Base-by-base conservation (phyloP, 2,329 filamentous ascomycete genomes). In the Curvularia sp. region DNA sequence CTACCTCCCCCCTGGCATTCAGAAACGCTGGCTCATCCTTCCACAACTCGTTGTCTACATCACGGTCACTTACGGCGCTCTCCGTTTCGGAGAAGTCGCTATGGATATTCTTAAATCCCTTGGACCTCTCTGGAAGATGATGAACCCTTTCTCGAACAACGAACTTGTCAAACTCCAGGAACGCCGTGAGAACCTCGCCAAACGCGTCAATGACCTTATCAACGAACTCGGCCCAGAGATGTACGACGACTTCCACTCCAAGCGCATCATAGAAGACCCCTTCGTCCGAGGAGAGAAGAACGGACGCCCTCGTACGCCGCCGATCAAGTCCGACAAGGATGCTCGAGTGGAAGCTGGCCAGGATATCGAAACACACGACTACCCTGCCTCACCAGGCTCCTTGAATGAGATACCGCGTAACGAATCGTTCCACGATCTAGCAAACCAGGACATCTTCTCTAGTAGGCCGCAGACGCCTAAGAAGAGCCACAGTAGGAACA, bases 51-150 rank as follows among this genome's bases (percentile, higher is more conserved):
- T 92, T 48, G 81, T 96, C 65, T 97, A 97, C 82, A 90, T 93
- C 5, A 85, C 88, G 24, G 90, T 97, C 68, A 97, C 93, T 0
- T 97, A 96, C 76, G 93, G 93, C 4, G 92, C 95, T 6, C 87
- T 99, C 52, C 89, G 95, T 10, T 96, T 98, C 66, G 95, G 95
- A 47, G 95, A 99, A 79, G 89, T 96, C n/a, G 95, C 94, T 52
- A 97, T 99, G 93, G 95, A 99, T 74, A 97, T 99, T 55, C 82
- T 95, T 80, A 99, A 98, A 79, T 98, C 94, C 0, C 85, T 99
- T 15, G 87, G 92, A 9, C 95, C 95, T 5, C 85, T 99, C 9
- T 82, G 96, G 46, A 83, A 97, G 33, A 95, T 91, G 64, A 84
- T 98, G 70, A 90, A 90, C 69, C 95, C 95, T 1, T 88, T 88